Conservation (phyloP, 148 eudicot genomes). For the Polygonum maritimum region DNA sequence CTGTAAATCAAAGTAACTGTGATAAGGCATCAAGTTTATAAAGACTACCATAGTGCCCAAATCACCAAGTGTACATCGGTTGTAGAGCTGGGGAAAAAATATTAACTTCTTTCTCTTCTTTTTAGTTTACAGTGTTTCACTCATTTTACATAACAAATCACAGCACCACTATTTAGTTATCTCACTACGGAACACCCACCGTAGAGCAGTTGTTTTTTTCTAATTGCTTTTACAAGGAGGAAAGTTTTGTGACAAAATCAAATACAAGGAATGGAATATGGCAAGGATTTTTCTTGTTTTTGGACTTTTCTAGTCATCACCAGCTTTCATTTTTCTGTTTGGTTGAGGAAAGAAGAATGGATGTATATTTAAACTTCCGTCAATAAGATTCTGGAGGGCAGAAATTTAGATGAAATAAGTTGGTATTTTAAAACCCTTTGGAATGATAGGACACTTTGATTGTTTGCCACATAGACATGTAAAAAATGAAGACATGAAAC, state of each 20-base stretch:
- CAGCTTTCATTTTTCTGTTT: neutral
- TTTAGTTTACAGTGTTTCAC: neutral
- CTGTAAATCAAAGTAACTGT: slow-evolving; percentile 19
- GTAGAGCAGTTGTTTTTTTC: neutral
- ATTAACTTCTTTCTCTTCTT: neutral
- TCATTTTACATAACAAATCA: neutral
- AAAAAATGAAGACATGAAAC: neutral
- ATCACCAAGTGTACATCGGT: neutral
- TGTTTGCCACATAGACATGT: neutral
- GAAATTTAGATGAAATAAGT: neutral
- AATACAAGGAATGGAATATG: neutral
- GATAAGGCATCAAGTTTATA: neutral
- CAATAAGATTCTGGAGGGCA: neutral
- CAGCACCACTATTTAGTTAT: neutral
- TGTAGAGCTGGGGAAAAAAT: neutral
- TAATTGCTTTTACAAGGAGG: neutral
- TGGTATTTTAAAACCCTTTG: neutral
- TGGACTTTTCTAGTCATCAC: neutral
- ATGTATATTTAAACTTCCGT: neutral
- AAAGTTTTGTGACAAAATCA: neutral
- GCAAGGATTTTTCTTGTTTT: neutral
- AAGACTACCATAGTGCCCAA: neutral
- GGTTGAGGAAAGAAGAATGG: neutral
- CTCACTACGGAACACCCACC: neutral
- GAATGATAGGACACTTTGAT: neutral